phyloP scores from a whole-genome alignment of 2,329 filamentous ascomycete genomes.

The Sarocladiaceae sp. region DNA sequence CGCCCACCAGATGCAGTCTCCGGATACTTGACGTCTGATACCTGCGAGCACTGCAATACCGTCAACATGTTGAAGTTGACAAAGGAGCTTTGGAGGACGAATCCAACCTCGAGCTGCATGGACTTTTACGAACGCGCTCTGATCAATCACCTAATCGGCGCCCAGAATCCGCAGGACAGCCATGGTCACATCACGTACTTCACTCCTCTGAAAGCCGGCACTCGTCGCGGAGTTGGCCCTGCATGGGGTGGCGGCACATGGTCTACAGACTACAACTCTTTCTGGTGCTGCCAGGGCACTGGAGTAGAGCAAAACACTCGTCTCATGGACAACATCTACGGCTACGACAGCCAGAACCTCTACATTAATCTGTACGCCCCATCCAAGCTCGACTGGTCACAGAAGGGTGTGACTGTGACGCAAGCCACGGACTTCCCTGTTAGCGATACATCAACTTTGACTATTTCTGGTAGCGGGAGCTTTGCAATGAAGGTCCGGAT shows the following conservation, averaged over 20 bases:
- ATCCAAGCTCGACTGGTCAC: conserved; percentile 40
- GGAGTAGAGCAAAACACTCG: conserved; percentile 50
- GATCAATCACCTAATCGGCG: conserved; percentile 46
- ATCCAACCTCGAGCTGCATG: conserved; percentile 38
- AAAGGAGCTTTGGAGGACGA: conserved; percentile 42
- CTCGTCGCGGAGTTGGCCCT: conserved; percentile 43
- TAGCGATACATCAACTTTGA: conserved; percentile 34
- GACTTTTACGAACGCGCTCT: conserved; percentile 49
- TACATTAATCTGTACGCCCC: conserved; percentile 47
- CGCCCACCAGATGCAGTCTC: conserved; percentile 41
- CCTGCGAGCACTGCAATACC: conserved; percentile 48
- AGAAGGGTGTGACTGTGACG: conserved; percentile 31
- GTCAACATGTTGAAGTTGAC: conserved; percentile 55
- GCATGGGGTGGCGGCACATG: conserved; percentile 51
- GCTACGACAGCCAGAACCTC: conserved; percentile 35
- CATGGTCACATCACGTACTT: conserved; percentile 53
- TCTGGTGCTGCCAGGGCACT: conserved; percentile 52
- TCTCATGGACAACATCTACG: conserved; percentile 49
- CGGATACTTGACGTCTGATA: conserved; percentile 37
- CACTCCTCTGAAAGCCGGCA: conserved; percentile 43
- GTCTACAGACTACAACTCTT: conserved; percentile 48
- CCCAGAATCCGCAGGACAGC: conserved; percentile 36
- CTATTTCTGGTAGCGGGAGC: conserved; percentile 29
- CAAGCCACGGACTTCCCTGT: conserved; percentile 41
- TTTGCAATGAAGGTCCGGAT: conserved; percentile 40